Evolutionary conservation across 2,329 filamentous ascomycete genomes (phyloP), one percentile per base, ranked within the genome.

Genomic region (Fonsecaea erecta): DNA sequence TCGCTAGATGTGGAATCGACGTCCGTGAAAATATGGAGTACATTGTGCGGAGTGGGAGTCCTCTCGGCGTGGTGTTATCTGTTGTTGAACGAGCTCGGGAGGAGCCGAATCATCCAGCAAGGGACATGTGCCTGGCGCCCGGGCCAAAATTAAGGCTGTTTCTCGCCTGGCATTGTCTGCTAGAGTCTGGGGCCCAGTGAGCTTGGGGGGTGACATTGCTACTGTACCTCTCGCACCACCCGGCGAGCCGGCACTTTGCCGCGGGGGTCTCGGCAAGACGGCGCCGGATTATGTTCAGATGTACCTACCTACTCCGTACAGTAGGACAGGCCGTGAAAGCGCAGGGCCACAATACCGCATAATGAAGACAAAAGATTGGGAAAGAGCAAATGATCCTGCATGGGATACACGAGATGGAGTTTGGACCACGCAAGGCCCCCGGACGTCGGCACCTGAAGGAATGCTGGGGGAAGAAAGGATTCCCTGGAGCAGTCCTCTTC

Each of bases 1-100:
- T 58, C 55, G 55, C 26, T 48, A 18, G 21, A 34, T 35, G 37
- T 58, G 12, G 43, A 26, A 48, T 48, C 18, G 43, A 26, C 18
- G 43, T 26, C 43, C 43, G 43, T 24, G 21, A 26, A 14, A 5
- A 48, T 26, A 48, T 26, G 8, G 18, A 48, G 43, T 48, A 48
- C 43, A 16, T 6, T 18, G 6, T 43, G 4, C 2, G 5, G 37
- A 43, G 37, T 18, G 18, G 43, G 2, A 24, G 21, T 5, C 3
- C 8, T 11, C 2, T 12, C 18, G 40, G 9, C 2, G 43, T 24
- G 18, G 43, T 14, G 5, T 26, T 24, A 14, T 24, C 21, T 18
- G 18, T 9, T 48, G 43, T 48, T 14, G 43, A 26, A 48, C 3
- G 40, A 46, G 40, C 2, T 26, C 9, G 21, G 18, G 43, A 24